phyloP scores from a whole-genome alignment of 805 yeast species.

The Yarrowia phangngaensis region DNA sequence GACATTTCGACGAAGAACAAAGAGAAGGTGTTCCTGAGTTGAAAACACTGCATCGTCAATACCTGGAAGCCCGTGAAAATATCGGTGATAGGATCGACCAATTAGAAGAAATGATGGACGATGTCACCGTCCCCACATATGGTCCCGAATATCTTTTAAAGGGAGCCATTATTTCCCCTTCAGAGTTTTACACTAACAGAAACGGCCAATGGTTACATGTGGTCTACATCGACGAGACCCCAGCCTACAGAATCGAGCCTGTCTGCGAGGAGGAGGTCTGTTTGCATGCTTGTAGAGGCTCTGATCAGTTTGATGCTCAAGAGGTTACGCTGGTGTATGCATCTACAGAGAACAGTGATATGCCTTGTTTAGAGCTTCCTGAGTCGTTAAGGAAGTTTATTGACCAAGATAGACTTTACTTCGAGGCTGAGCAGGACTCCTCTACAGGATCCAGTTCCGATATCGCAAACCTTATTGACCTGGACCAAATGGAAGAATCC shows the following conservation, averaged over 20 bases:
- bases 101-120: constrained; percentile 9
- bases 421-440: constrained; percentile 14
- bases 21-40: constrained; percentile 1
- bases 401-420: constrained; percentile 1
- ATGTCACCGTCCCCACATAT: constrained; percentile 1
- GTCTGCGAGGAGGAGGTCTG: constrained; percentile 29
- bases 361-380: constrained; percentile 1
- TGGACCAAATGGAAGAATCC: too few species aligned
- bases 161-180: constrained; percentile 27
- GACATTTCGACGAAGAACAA: constrained; percentile 24
- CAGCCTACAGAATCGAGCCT: constrained; percentile 1
- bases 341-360: constrained; percentile 7
- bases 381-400: constrained; percentile 4
- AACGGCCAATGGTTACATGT: constrained; percentile 22
- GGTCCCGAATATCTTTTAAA: constrained; percentile 22
- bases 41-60: constrained; percentile 1
- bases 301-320: constrained; percentile 31
- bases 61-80: constrained; percentile 5
- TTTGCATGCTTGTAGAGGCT: constrained; percentile 29
- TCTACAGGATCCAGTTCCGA: too few species aligned
- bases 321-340: constrained; percentile 33
- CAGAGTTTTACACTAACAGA: constrained; percentile 22
- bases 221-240: constrained; percentile 10
- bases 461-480: too few species aligned
- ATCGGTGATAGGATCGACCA: constrained; percentile 3